Evolutionary conservation across 495 filamentous ascomycete species (phyloP).

Genomic region (Evernia prunastri): DNA sequence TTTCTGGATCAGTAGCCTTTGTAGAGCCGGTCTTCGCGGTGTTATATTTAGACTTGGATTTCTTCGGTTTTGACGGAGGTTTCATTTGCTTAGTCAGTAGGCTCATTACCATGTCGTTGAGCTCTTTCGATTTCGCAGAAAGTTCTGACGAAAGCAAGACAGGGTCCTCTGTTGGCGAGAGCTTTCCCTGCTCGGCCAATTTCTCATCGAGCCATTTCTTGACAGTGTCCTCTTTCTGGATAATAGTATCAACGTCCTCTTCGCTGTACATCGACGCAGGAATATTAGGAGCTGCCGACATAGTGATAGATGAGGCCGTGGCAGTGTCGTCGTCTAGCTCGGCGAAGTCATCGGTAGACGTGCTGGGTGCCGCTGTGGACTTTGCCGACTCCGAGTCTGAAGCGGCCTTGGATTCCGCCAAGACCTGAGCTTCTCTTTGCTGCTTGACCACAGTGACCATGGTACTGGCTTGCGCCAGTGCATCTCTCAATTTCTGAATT

Average conservation of each 20-base stretch:
- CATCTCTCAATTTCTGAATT: slow-evolving; percentile 49
- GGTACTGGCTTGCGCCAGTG: slow-evolving; percentile 45
- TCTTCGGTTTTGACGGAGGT: slow-evolving; percentile 23
- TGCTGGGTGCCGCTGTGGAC: slow-evolving; percentile 39
- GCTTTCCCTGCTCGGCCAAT: slow-evolving; percentile 34
- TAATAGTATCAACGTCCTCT: slow-evolving; percentile 50
- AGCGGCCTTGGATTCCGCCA: slow-evolving; percentile 42
- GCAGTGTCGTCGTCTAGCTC: slow-evolving; percentile 54
- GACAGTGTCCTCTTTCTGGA: slow-evolving; percentile 16
- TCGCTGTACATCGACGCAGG: slow-evolving; percentile 50
- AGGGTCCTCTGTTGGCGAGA: slow-evolving; percentile 56
- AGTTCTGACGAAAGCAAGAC: slow-evolving; percentile 56
- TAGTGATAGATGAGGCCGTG: slow-evolving; percentile 32
- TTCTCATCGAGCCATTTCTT: slow-evolving; percentile 28
- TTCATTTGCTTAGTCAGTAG: slow-evolving; percentile 60
- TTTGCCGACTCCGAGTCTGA: slow-evolving; percentile 38
- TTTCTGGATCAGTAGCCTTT: slow-evolving; percentile 23
- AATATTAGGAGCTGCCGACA: slow-evolving; percentile 37
- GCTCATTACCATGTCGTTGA: slow-evolving; percentile 56
- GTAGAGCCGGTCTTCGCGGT: slow-evolving; percentile 38
- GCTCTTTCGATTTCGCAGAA: slow-evolving; percentile 49
- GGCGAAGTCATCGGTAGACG: slow-evolving; percentile 46
- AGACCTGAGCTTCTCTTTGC: slow-evolving; percentile 22
- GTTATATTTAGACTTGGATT: slow-evolving; percentile 34
- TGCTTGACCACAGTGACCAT: slow-evolving; percentile 26